Base-by-base conservation (phyloP, 1,139 yeast genomes). In the Diutina neorugosa region DNA sequence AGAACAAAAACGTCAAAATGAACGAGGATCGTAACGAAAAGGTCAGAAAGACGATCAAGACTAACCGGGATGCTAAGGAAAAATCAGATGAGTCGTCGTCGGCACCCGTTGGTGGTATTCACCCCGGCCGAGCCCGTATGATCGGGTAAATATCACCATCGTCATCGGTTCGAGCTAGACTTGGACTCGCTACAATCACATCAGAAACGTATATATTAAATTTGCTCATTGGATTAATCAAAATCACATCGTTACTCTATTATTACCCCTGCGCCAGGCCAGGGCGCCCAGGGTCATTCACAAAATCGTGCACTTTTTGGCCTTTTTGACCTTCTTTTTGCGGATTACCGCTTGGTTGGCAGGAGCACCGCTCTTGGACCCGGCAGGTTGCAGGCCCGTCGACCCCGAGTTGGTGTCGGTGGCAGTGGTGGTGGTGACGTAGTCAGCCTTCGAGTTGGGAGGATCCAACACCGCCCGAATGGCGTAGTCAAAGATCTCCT, bases 401-500 rank as follows among this genome's bases (percentile, higher is more conserved):
- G 48, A 12, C 31, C 48, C 48, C 34, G 31, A 25, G 40, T 20
- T n/a, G 21, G 41, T n/a, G n/a, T 27, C 20, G 21, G 27, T 20
- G 40, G 50, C 16, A 12, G 50, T 27, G 23, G 50, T 27, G 40
- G 50, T 34, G 51, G 44, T 37, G 44, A 48, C 18, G 51, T 37
- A 48, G 2, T 58, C 57, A 25, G 52, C 52, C 41, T 61, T 62
- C 21, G 53, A 52, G 53, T 57, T 59, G 21, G 83, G 84, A 31
- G 86, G 86, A 54, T 77, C 73, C 55, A 84, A 76, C 9, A 85
- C 93, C 0, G 83, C 77, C 61, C 82, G 78, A 52, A 88, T 87
- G 19, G 96, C 95, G 57, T 73, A 82, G 61, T 88, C 96, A 61
- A 89, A 89, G 18, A 89, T 84, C 55, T 84, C 87, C 63, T 84